Evolutionary conservation across 2,329 filamentous ascomycete species (phyloP).

Genomic region (Cercospora brassicicola): DNA sequence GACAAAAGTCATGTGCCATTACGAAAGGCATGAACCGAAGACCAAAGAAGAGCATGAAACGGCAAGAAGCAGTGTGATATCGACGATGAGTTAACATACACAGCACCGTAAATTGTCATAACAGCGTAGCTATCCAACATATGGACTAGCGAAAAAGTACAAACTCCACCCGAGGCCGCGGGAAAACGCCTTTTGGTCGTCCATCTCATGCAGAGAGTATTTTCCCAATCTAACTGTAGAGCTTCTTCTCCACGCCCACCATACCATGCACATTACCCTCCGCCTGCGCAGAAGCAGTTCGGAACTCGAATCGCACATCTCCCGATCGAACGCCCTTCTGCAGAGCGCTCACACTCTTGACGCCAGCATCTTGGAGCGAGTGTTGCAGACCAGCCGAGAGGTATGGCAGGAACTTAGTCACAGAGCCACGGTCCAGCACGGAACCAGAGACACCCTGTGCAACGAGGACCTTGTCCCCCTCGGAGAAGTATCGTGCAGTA

Average conservation of each 20-base stretch:
- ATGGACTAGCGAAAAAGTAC: neutral
- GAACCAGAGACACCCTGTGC: slow-evolving; percentile 93
- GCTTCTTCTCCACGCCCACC: slow-evolving; percentile 99
- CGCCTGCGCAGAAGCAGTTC: slow-evolving; percentile 89
- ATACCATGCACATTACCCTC: slow-evolving; percentile 96
- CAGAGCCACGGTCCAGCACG: slow-evolving; percentile 75
- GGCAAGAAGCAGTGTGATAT: neutral
- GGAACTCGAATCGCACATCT: slow-evolving; percentile 84
- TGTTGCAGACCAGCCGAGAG: slow-evolving; percentile 94
- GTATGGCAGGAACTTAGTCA: slow-evolving; percentile 95
- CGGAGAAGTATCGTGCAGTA: slow-evolving; percentile 96
- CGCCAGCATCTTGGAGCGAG: slow-evolving; percentile 92
- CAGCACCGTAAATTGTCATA: neutral
- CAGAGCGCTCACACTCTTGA: slow-evolving; percentile 74
- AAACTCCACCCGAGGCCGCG: neutral
- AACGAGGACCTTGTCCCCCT: slow-evolving; percentile 90
- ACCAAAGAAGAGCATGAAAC: neutral
- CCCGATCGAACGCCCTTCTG: slow-evolving; percentile 73
- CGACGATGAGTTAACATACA: neutral
- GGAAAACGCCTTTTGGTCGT: slow-evolving; percentile 8
- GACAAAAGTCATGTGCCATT: neutral
- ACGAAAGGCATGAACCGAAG: neutral
- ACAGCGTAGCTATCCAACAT: neutral
- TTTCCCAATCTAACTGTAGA: slow-evolving; percentile 57
- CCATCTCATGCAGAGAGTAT: neutral